phyloP scores from a whole-genome alignment of 192 early-diverging fungal genomes.

The Backusella circina region DNA sequence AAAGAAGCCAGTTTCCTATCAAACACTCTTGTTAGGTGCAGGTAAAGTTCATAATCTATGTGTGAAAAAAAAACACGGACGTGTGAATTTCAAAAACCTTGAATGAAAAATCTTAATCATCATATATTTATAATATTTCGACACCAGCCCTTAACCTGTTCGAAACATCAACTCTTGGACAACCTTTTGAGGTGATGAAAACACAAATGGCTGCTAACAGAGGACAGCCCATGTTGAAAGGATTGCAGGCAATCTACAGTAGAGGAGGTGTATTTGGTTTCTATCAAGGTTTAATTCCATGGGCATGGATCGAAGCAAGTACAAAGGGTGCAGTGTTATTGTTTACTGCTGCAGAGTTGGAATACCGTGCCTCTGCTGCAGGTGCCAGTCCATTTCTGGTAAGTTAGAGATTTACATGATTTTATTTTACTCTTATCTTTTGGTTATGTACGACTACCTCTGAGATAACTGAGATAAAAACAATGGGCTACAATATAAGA shows the following conservation, averaged over 20 bases:
- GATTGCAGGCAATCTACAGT: constrained; percentile 74
- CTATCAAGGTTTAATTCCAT: constrained; percentile 84
- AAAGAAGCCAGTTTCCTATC: constrained; percentile 87
- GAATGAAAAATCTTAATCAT: neutral
- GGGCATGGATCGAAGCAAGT: constrained; percentile 63
- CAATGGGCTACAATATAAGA: neutral
- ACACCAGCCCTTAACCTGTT: constrained; percentile 66
- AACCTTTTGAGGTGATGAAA: constrained; percentile 96
- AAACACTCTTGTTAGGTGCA: constrained; percentile 85
- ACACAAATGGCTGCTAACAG: constrained; percentile 95
- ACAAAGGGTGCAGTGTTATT: constrained; percentile 61
- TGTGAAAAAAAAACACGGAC: neutral
- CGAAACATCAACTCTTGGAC: constrained; percentile 88
- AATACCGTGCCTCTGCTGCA: constrained; percentile 42
- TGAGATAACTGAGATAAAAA: neutral
- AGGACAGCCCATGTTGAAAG: constrained; percentile 69
- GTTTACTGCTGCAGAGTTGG: constrained; percentile 57
- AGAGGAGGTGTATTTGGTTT: constrained; percentile 90
- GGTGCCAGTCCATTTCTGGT: constrained; percentile 54
- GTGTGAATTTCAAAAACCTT: neutral
- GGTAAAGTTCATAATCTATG: constrained; percentile 39
- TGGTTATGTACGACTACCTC: neutral
- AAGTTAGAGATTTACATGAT: constrained; percentile 1
- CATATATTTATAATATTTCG: neutral
- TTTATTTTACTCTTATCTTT: neutral